A percentile compares a stretch with the other conserved stretches of the same genome.
Conservation (phyloP, 805 yeast species). For the baker's yeast (Saccharomyces cerevisiae) region DNA sequence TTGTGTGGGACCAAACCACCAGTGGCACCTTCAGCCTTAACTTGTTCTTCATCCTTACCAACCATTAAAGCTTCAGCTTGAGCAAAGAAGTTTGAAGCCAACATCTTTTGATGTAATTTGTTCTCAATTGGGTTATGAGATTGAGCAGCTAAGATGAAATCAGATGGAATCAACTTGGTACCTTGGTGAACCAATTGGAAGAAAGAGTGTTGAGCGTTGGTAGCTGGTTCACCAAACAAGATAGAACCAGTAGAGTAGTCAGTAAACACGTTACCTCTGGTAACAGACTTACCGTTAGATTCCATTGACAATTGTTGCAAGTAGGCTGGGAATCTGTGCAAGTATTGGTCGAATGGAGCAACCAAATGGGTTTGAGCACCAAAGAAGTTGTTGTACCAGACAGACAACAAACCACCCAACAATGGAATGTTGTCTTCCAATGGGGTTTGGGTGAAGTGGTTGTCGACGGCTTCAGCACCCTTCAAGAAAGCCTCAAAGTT, state of each 20-base stretch:
- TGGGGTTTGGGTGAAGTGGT: conserved; percentile 79
- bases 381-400: conserved; percentile 98
- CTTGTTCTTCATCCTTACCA: conserved; percentile 81
- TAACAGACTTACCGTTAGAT: conserved; percentile 96
- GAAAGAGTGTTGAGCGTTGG: conserved; percentile 98
- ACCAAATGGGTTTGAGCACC: conserved; percentile 98
- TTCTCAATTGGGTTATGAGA: conserved; percentile 94
- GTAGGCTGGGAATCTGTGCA: conserved; percentile 99
- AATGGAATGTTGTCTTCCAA: conserved; percentile 87
- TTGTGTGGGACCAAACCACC: conserved; percentile 89
- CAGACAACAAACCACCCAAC: conserved; percentile 85
- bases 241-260: conserved; percentile 94
- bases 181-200: conserved; percentile 99
- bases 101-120: conserved; percentile 93
- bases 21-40: conserved; percentile 81
- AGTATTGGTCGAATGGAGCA: conserved; percentile 97
- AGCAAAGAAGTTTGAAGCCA: conserved; percentile 98
- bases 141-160: conserved; percentile 92
- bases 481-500: conserved; percentile 85
- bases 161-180: conserved; percentile 93
- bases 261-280: conserved; percentile 85
- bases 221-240: conserved; percentile 96
- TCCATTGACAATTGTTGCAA: conserved; percentile 98
- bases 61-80: conserved; percentile 97
- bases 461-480: conserved; percentile 97